Evolutionary conservation across 139 green algal genomes (phyloP).

Genomic region (Nannochloris sp.): DNA sequence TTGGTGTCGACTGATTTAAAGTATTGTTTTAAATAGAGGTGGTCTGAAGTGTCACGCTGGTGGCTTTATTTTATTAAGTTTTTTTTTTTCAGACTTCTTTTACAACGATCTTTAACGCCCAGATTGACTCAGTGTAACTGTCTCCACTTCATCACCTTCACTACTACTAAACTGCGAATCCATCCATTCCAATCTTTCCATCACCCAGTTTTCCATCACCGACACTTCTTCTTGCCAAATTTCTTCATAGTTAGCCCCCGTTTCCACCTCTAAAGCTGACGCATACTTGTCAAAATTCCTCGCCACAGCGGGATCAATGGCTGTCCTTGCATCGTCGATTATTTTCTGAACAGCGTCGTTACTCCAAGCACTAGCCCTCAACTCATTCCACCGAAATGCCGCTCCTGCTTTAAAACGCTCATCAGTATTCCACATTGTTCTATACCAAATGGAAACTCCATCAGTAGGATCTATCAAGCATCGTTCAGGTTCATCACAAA

Average conservation of each 20-base stretch:
- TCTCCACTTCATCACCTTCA: too few species aligned
- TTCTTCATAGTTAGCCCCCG: background rate
- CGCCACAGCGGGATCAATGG: background rate
- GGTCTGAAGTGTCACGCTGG: too few species aligned
- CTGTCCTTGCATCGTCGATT: background rate
- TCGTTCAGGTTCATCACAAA: constrained; percentile 29
- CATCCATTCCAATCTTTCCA: constrained; percentile 24
- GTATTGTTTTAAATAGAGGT: too few species aligned
- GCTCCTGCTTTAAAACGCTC: constrained; percentile 2
- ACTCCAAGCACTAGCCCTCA: constrained; percentile 9
- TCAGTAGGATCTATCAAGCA: constrained; percentile 22
- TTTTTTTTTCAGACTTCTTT: too few species aligned
- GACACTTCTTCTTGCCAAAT: background rate
- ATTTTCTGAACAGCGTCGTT: constrained; percentile 2
- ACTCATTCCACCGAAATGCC: constrained; percentile 11
- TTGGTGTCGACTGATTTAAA: too few species aligned
- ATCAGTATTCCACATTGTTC: constrained; percentile 27
- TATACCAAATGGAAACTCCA: constrained; percentile 14
- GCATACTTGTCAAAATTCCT: constrained; percentile 9
- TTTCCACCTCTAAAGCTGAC: background rate
- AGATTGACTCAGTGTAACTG: too few species aligned
- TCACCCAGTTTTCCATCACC: constrained; percentile 22
- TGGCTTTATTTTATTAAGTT: too few species aligned
- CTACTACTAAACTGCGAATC: too few species aligned
- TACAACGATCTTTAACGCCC: too few species aligned